Evolutionary conservation across 2,329 filamentous ascomycete genomes (phyloP).

Genomic region (Harringtonia aguacate): DNA sequence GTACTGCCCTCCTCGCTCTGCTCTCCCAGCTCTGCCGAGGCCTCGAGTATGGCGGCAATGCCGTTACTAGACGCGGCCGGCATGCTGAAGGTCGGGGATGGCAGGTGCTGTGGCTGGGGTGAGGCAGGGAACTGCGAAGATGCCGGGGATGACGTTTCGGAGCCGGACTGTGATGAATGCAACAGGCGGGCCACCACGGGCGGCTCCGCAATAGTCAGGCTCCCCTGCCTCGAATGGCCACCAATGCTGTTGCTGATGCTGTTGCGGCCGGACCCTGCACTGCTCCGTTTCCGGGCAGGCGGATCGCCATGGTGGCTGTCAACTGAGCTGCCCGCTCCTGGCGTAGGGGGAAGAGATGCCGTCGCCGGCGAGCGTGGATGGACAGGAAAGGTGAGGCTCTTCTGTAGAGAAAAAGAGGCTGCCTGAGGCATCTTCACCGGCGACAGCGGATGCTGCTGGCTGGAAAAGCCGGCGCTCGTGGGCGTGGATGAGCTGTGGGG

Average conservation of each 20-base stretch:
- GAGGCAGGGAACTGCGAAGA: conserved; percentile 1
- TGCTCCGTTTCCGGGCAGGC: conserved; percentile 2
- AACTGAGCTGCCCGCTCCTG: neutral
- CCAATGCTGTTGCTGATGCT: conserved; percentile 2
- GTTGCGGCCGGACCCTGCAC: conserved; percentile 2
- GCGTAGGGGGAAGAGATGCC: neutral
- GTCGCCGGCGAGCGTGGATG: neutral
- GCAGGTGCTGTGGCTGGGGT: neutral
- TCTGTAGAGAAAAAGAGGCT: conserved; percentile 1
- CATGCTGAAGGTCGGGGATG: neutral
- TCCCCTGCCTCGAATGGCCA: conserved; percentile 29
- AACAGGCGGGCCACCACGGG: conserved; percentile 8
- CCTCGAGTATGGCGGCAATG: conserved; percentile 46
- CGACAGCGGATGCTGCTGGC: conserved; percentile 34
- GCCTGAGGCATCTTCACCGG: conserved; percentile 30
- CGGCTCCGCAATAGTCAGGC: conserved; percentile 16
- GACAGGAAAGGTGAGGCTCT: conserved; percentile 1
- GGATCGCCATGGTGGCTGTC: neutral
- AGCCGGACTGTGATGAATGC: conserved; percentile 4
- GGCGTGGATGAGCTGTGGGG: conserved; percentile 51
- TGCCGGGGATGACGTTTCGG: conserved; percentile 8
- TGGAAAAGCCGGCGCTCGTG: conserved; percentile 33
- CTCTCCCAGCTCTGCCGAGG: conserved; percentile 35
- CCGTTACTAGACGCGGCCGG: conserved; percentile 15
- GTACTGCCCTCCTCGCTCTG: conserved; percentile 14